These are phyloP conservation scores for Steccherinum ochraceum DNA, from an alignment of 768 basidiomycete genomes.

Conservation along the genomic window DNA sequence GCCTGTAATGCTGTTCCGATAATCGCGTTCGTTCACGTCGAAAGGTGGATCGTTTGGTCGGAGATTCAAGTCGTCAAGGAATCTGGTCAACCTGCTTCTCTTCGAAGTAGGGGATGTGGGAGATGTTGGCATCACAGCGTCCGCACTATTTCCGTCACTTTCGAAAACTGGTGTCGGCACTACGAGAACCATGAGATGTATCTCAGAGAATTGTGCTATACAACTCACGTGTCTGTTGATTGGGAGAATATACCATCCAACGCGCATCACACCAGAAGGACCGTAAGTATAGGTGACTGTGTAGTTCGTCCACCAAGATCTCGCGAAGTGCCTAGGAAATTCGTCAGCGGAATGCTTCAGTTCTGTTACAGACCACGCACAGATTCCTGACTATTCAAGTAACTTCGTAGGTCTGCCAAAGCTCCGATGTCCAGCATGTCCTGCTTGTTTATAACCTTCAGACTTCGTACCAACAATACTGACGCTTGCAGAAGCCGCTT, in stretches of 20 bases:
- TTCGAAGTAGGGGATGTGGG: conserved; percentile 33
- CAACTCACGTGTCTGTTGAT: conserved; percentile 74
- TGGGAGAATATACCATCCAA: conserved; percentile 79
- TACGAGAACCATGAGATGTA: no score
- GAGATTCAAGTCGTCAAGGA: conserved; percentile 55
- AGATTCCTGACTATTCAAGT: conserved; percentile 80
- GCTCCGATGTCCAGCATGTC: conserved; percentile 98
- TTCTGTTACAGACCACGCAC: conserved; percentile 37
- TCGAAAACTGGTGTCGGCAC: conserved; percentile 67
- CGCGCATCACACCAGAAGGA: conserved; percentile 93
- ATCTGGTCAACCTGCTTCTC: conserved; percentile 52
- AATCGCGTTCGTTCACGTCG: conserved; percentile 45
- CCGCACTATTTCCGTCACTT: conserved; percentile 29
- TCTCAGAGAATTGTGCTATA: no score
- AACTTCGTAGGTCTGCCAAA: conserved; percentile 78
- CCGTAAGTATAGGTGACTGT: conserved; percentile 95
- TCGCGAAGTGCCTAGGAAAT: conserved; percentile 72
- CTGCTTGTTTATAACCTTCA: conserved; percentile 85
- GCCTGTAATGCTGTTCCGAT: conserved; percentile 16
- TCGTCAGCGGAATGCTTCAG: not conserved
- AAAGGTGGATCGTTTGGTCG: conserved; percentile 77
- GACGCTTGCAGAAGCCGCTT: conserved; percentile 89
- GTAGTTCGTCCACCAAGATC: conserved; percentile 91
- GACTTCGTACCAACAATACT: conserved; percentile 74
- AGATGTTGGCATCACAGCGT: conserved; percentile 31